Evolutionary conservation across 2,329 filamentous ascomycete species (phyloP), one percentile per base, ranked within the genome.

Genomic region (Didymosphaeria variabile): DNA sequence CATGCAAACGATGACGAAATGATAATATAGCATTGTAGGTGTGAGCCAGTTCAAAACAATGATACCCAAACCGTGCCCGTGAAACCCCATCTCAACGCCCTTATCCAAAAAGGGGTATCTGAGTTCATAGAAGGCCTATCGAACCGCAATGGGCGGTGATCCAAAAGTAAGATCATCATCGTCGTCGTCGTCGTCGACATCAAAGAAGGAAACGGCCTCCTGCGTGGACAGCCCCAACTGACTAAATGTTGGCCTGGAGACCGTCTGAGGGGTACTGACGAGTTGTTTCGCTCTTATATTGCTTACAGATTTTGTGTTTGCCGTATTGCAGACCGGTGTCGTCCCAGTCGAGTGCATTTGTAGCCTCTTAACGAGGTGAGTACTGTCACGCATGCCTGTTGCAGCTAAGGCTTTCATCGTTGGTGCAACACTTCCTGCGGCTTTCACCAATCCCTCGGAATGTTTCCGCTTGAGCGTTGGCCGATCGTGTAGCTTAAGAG

Each of bases 171-270:
- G 4, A 10, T 58, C 57, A 19, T 59, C 38, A 19, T 40, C 38
- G 15, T 36, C 34, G 10, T 36, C 34, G 13, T 36, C 55, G 38
- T 61, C 57, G 29, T 75, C 72, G n/a, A n/a, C n/a, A 13, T 71
- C 69, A 50, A 75, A 73, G 46, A 74, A 71, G 8, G 60, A 68
- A 29, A 62, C 64, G 12, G 54, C 68, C 9, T 75, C 71, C 51
- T 75, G 72, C 10, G 70, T 73, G 23, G 73, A 73, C 31, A 74
- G 57, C 4, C 64, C 49, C 49, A 71, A 72, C 3, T 73, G 66
- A 32, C 54, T 59, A 15, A 68, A 65, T 4, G 52, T 44, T 19
- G 31, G 12, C 19, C 47, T 9, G 4, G 45, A 10, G 31, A 47
- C 54, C 8, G 15, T 21, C 36, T 40, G 45, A 12, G 31, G 9